A percentile compares a stretch with the other conserved stretches of the same genome.
These are phyloP conservation scores for Aspergillus sp. DNA, from an alignment of 2,329 filamentous ascomycete species.

Conservation along the genomic window DNA sequence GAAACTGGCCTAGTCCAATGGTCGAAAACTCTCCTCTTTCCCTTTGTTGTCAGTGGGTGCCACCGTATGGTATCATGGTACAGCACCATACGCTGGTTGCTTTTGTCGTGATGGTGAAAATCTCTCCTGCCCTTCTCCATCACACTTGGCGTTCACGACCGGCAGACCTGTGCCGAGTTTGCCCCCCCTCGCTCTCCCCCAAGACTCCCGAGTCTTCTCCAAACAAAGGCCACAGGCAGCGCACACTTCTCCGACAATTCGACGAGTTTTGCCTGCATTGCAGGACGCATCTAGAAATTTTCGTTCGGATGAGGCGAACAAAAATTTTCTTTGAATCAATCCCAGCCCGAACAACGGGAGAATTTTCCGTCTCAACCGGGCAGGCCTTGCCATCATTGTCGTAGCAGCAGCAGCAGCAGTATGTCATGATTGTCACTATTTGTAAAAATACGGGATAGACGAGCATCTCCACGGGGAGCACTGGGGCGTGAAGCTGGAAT, in stretches of 20 bases:
- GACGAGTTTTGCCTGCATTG: background rate
- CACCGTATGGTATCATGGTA: constrained; percentile 5
- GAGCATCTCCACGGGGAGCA: constrained; percentile 5
- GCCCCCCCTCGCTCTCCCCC: constrained; percentile 13
- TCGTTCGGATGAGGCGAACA: background rate
- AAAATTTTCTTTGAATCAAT: background rate
- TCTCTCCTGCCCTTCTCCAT: constrained; percentile 11
- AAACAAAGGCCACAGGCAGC: background rate
- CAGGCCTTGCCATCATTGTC: too few relatives aligned
- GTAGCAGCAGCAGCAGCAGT: background rate
- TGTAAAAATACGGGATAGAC: constrained; percentile 7
- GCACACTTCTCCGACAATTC: background rate
- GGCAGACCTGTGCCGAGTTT: constrained; percentile 26
- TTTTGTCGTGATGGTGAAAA: constrained; percentile 15
- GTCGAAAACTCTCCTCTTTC: constrained; percentile 22
- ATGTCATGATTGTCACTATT: background rate
- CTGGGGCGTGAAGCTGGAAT: background rate
- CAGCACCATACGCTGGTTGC: constrained; percentile 17
- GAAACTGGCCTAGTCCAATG: constrained; percentile 12
- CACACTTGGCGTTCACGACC: constrained; percentile 15
- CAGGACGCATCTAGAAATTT: too few relatives aligned
- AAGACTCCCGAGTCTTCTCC: constrained; percentile 6
- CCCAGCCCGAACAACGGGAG: background rate
- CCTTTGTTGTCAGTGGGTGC: constrained; percentile 13
- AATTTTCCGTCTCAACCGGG: background rate